Conservation (phyloP, 257 asterid species). For the Rhazya stricta region DNA sequence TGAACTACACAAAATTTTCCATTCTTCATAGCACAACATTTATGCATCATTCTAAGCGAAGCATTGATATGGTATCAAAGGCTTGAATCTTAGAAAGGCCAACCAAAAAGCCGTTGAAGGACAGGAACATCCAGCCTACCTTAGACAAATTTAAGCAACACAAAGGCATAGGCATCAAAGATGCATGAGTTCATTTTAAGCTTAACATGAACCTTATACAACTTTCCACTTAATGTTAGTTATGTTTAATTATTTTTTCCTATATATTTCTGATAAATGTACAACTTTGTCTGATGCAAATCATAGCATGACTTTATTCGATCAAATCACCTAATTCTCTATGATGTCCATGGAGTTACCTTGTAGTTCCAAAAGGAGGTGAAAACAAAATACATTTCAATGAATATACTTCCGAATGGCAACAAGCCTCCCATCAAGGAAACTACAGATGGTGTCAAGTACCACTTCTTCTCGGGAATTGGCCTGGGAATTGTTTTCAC, state of each 20-base stretch:
- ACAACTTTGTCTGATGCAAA: background rate
- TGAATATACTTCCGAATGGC: slow-evolving; percentile 66
- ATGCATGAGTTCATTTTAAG: background rate
- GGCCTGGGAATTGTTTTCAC: slow-evolving; percentile 78
- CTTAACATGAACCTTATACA: background rate
- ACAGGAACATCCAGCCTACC: background rate
- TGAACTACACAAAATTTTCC: background rate
- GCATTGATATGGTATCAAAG: background rate
- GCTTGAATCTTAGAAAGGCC: background rate
- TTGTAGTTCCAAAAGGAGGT: slow-evolving; percentile 75
- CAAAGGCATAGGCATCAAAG: background rate
- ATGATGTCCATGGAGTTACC: slow-evolving; percentile 26
- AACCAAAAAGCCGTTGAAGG: background rate
- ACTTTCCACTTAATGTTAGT: background rate
- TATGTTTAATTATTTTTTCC: background rate
- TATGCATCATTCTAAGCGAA: background rate
- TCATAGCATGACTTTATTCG: background rate
- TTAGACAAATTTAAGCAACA: background rate
- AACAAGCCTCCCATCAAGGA: slow-evolving; percentile 69
- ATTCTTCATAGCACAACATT: background rate
- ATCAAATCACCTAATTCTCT: background rate
- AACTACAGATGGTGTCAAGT: slow-evolving; percentile 51
- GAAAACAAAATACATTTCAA: slow-evolving; percentile 69
- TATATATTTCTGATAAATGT: background rate
- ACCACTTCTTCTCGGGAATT: slow-evolving; percentile 85